Conservation (phyloP, 192 early-diverging fungal genomes). For the Linnemannia exigua region DNA sequence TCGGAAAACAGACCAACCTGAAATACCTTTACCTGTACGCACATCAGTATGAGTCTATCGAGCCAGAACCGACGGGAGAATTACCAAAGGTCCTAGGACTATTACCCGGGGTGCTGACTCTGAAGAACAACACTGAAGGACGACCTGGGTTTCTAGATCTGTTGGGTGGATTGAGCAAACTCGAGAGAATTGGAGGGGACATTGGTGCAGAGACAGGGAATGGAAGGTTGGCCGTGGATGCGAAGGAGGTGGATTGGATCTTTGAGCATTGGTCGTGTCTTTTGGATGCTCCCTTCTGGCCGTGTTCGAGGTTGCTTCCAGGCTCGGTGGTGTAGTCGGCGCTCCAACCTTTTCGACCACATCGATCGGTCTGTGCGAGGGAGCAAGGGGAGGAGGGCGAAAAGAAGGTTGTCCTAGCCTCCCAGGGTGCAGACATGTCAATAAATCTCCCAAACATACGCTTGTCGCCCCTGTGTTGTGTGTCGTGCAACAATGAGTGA, state of each 20-base stretch:
- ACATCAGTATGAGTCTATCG: too few relatives aligned
- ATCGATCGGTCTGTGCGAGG: too few relatives aligned
- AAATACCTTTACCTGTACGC: background rate
- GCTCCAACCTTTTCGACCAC: too few relatives aligned
- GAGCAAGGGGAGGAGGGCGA: too few relatives aligned
- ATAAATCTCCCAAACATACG: too few relatives aligned
- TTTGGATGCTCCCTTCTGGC: too few relatives aligned
- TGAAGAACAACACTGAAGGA: background rate
- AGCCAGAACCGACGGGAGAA: background rate
- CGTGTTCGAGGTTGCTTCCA: too few relatives aligned
- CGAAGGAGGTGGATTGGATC: background rate
- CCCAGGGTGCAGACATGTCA: too few relatives aligned
- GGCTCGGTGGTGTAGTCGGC: too few relatives aligned
- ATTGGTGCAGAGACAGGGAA: background rate
- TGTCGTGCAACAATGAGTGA: too few relatives aligned
- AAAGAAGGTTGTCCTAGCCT: too few relatives aligned
- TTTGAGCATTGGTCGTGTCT: background rate
- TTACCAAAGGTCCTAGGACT: background rate
- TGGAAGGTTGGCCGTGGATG: background rate
- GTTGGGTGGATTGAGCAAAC: background rate
- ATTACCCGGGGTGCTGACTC: background rate
- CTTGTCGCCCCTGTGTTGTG: too few relatives aligned
- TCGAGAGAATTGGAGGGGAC: background rate
- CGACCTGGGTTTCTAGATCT: background rate
- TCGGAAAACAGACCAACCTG: background rate